Base-by-base conservation (phyloP, 2,329 filamentous ascomycete genomes). In the Arthrobotrys iridis region DNA sequence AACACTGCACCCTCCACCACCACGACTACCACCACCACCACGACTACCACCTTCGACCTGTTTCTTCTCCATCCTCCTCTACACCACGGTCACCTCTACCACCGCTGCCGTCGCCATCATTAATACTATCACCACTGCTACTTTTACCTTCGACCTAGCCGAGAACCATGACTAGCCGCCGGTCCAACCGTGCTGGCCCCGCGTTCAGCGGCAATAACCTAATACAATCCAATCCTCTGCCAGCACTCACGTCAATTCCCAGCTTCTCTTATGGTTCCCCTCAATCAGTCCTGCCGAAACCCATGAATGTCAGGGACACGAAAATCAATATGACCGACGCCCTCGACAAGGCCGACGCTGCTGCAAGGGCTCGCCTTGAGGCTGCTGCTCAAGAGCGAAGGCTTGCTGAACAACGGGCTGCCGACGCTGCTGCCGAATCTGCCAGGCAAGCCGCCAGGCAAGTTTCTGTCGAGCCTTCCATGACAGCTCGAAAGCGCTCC, bases 181-280 rank as follows among this genome's bases (percentile, higher is more conserved):
- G 70, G 30, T 65, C 62, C 26, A 63, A 41, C 30, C 48, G 70
- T 45, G 70, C 70, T 43, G 70, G 65, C 20, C 70, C 70, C 45
- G 70, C 70, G 48, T 74, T 74, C 48, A 40, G 55, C 52, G 70
- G 70, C 55, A 74, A 43, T 57, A 74, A 74, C 26, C 46, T 74
- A 10, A 74, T 74, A 26, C 70, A 74, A 43, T 59, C 60, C 15
- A 74, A 74, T 28, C 70, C 70, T 10, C 45, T 74, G 13, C 70
- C 70, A 6, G 62, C 70, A 6, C 43, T 74, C 22, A 62, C 70
- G 37, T 60, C 52, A 18, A 58, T 74, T 4, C 63, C 63, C 1
- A 57, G 43, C 24, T 74, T 74, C 24, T 74, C 70, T 33, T 74
- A 74, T 37, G 70, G 70, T 24, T 67, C 62, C 4, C 70, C 70